Base-by-base conservation (phyloP, 1,284 basidiomycete species). In the Coniferiporia weirii region DNA sequence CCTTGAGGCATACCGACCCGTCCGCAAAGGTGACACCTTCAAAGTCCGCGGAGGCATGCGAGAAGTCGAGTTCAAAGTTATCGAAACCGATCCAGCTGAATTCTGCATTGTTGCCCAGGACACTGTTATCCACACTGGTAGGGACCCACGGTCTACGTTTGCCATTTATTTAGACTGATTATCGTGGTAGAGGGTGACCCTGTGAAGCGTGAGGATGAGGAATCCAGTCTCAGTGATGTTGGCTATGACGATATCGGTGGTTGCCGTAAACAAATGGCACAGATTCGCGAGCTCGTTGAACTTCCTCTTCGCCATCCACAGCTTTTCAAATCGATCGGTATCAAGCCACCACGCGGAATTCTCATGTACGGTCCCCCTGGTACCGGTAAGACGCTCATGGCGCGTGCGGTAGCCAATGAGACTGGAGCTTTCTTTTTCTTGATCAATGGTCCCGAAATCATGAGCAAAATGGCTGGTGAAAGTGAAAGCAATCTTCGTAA, bases 341-440 rank as follows among this genome's bases (percentile, higher is more conserved):
- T 99, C 83, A 99, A 98, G 77, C 97, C 96, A 38, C 97, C 97
- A 43, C 91, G 97, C 66, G 95, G 95, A 81, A 94, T 97, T 66
- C 87, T 97, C 64, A 91, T 98, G 93, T 97, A 84, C 68, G 95
- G 95, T 63, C 95, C 95, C 64, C 95, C 95, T 44, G 95, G 95
- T 80, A 97, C 95, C 22, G 95, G 95, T 81, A 98, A 97, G 78
- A 97, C 95, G 9, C 83, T 97, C 64, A 99, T 99, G 96, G 96
- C 97, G 48, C 89, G 97, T 67, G 97, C 97, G 9, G 97, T 99
- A 47, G 97, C 96, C 64, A 99, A 99, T 72, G 97, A 99, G 76
- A 99, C 96, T 34, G 96, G 97, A 57, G 97, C 97, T 19, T 99
- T 99, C 84, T 99, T 99, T 83, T 99, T 99, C 87, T 79, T 98